Base-by-base conservation (phyloP, 2,329 filamentous ascomycete species). In the Monilinia vaccinii-corymbosi region DNA sequence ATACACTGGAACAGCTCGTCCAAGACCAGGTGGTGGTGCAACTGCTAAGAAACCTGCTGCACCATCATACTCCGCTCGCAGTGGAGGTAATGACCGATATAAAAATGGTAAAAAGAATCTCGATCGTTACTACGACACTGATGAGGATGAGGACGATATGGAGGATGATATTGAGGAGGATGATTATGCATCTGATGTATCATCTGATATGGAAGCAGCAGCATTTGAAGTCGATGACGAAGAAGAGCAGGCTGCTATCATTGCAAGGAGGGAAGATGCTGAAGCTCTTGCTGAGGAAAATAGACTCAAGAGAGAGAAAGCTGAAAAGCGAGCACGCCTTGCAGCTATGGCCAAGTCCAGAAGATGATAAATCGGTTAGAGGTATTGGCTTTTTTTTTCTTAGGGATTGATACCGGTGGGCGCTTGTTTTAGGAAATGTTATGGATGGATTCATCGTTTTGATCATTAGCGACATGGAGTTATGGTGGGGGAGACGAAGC, bases 201-300 rank as follows among this genome's bases (percentile, higher is more conserved):
- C 85, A 6, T 89, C 86, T 7, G 88, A 90, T 67, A 91, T 91
- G 86, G 88, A 91, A 71, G 89, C 87, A 2, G 87, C 87, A 38
- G 71, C 87, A 42, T 86, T 85, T 62, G 88, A 91, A 66, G 82
- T 92, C 56, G 87, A 91, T 62, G 76, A 80, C 40, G 89, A 93
- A 71, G 89, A 93, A 71, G 75, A 78, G 50, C 70, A 75, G 53
- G 86, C 88, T 2, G 80, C 86, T 62, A 73, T 76, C 34, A 77
- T 80, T 58, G 89, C 87, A 28, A 81, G 81, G 48, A 79, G 79
- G 50, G 89, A 92, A 70, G 89, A 92, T 67, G 76, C 81, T 21
- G 76, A 82, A 65, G 84, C 87, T 61, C 75, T 87, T 66, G 78
- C 77, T 3, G 79, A 87, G 46, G 86, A 88, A 72, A 80, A 77